Evolutionary conservation across 1,139 yeast genomes (phyloP).

Genomic region (Candida frijolesensis): DNA sequence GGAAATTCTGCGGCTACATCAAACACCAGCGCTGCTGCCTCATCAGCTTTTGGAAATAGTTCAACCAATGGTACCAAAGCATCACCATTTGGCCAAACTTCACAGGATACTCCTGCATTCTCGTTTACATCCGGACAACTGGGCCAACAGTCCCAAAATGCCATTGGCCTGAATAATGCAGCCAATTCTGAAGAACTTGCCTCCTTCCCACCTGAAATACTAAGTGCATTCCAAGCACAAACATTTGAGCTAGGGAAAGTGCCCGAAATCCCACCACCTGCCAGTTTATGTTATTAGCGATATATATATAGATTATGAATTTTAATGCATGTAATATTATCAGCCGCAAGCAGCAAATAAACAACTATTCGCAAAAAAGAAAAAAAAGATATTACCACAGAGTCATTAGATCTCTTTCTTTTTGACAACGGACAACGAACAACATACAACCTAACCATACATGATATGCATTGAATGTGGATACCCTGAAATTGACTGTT

Average conservation of each 20-base stretch:
- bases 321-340: slow-evolving; percentile 1
- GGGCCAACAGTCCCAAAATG: not conserved
- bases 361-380: not conserved
- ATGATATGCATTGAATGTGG: slow-evolving; percentile 94
- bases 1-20: slow-evolving; percentile 3
- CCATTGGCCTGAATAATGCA: not conserved
- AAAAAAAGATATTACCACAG: not conserved
- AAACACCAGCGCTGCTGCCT: not conserved
- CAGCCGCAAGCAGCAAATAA: not conserved
- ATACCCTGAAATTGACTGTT: slow-evolving; percentile 54
- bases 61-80: not conserved
- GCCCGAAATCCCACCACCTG: slow-evolving; percentile 83
- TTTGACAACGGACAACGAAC: not conserved
- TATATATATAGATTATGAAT: slow-evolving; percentile 1
- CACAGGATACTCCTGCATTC: slow-evolving; percentile 2
- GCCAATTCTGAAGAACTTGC: slow-evolving; percentile 20
- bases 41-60: slow-evolving; percentile 12
- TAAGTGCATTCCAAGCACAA: slow-evolving; percentile 52
- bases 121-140: slow-evolving; percentile 6
- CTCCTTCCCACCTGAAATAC: slow-evolving; percentile 44
- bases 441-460: not conserved
- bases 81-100: slow-evolving; percentile 5
- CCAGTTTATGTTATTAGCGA: slow-evolving; percentile 20
- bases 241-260: slow-evolving; percentile 64
- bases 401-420: no score